phyloP scores from a whole-genome alignment of 805 yeast genomes.

The Starmera amethionina region DNA sequence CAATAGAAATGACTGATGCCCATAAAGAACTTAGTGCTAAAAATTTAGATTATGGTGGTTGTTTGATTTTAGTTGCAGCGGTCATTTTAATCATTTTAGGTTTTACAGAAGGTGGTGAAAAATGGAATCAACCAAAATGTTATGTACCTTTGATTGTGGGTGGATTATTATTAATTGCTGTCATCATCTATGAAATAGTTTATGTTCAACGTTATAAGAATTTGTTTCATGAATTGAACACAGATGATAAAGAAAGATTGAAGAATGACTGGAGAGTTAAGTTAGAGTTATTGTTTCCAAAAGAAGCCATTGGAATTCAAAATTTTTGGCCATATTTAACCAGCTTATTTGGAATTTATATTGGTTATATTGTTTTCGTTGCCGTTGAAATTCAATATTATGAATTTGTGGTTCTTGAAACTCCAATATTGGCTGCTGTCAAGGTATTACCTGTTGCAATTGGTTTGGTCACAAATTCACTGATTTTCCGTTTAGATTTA shows the following conservation, averaged over 20 bases:
- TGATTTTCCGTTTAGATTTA: conserved; percentile 13
- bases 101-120: conserved; percentile 34
- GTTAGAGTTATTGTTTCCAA: conserved; percentile 20
- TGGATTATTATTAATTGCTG: conserved; percentile 17
- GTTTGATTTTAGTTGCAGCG: conserved; percentile 23
- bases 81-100: conserved; percentile 30
- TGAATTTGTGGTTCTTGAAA: conserved; percentile 16
- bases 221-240: conserved; percentile 1
- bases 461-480: conserved; percentile 21
- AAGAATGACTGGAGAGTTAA: conserved; percentile 7
- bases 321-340: conserved; percentile 17
- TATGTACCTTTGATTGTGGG: conserved; percentile 34
- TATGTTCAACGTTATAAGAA: conserved; percentile 10
- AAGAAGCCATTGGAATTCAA: conserved; percentile 15
- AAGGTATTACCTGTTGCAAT: conserved; percentile 25
- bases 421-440: conserved; percentile 26
- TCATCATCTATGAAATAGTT: conserved; percentile 22
- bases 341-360: conserved; percentile 13
- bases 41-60: conserved; percentile 28
- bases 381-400: conserved; percentile 18
- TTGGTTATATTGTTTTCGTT: conserved; percentile 13
- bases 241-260: neutral
- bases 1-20: conserved; percentile 19
- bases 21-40: conserved; percentile 9
- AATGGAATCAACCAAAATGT: conserved; percentile 30